Evolutionary conservation across 2,329 filamentous ascomycete species (phyloP).

Genomic region (Alternaria atra): DNA sequence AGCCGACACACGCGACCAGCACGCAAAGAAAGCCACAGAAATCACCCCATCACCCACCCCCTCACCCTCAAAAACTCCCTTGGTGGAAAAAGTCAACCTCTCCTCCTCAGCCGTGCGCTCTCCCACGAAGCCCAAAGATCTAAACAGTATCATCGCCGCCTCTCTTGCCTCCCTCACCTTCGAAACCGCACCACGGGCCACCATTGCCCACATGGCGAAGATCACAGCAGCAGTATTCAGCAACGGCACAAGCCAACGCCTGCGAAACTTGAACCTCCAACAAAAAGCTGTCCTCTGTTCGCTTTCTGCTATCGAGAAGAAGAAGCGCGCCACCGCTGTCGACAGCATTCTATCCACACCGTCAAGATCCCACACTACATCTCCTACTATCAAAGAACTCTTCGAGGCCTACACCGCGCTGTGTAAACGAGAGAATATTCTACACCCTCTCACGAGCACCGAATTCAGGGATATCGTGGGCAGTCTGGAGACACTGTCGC

Average conservation of each 20-base stretch:
- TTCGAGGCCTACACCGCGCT: conserved; percentile 84
- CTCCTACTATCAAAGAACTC: conserved; percentile 83
- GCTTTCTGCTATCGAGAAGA: conserved; percentile 84
- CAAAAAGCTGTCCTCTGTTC: conserved; percentile 95
- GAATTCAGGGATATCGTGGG: conserved; percentile 94
- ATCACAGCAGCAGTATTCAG: conserved; percentile 90
- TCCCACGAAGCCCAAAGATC: conserved; percentile 48
- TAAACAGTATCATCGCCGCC: conserved; percentile 30
- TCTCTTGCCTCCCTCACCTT: conserved; percentile 72
- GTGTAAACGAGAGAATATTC: conserved; percentile 85
- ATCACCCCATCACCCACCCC: conserved; percentile 58
- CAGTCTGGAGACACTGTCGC: conserved; percentile 85
- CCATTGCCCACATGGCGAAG: conserved; percentile 89
- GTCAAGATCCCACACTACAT: conserved; percentile 60
- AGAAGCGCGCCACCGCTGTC: conserved; percentile 61
- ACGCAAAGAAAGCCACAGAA: conserved; percentile 67
- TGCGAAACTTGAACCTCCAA: conserved; percentile 90
- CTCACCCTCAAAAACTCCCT: conserved; percentile 76
- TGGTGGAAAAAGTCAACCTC: conserved; percentile 83
- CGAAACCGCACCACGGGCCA: conserved; percentile 85
- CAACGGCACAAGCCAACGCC: conserved; percentile 83
- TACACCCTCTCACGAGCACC: conserved; percentile 87
- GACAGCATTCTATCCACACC: conserved; percentile 50
- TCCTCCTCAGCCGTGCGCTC: conserved; percentile 60
- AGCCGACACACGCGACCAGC: conserved; percentile 78